phyloP scores from a whole-genome alignment of 1,284 basidiomycete species.

The Mycena citricolor region DNA sequence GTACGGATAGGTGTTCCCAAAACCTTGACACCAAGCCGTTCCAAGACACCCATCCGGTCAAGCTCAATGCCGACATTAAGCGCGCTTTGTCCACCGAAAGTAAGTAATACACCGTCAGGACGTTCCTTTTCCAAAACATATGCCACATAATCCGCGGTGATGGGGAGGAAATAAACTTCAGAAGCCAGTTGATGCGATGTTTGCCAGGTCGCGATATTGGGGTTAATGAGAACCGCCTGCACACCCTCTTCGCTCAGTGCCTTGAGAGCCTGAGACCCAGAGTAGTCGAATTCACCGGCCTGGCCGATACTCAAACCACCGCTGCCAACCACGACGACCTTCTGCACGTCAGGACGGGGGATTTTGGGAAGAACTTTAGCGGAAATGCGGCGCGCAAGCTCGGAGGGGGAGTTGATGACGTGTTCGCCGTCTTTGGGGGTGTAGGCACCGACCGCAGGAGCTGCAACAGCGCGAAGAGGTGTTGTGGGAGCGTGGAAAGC shows the following conservation, averaged over 20 bases:
- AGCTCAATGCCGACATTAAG: conserved; percentile 98
- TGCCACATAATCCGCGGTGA: conserved; percentile 97
- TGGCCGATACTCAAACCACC: conserved; percentile 98
- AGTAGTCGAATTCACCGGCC: conserved; percentile 99
- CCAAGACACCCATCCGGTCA: conserved; percentile 96
- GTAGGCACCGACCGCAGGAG: conserved; percentile 78
- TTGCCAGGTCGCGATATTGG: conserved; percentile 97
- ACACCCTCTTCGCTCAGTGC: conserved; percentile 96
- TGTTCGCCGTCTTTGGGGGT: conserved; percentile 70
- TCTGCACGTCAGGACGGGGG: conserved; percentile 86
- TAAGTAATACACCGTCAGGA: conserved; percentile 95
- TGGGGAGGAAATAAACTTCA: conserved; percentile 97
- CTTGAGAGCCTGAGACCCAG: conserved; percentile 98
- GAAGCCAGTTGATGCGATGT: conserved; percentile 95
- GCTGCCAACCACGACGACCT: conserved; percentile 95
- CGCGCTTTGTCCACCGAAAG: conserved; percentile 98
- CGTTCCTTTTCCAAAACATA: conserved; percentile 98
- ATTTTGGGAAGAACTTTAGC: conserved; percentile 89
- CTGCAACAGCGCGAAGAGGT: conserved; percentile 66
- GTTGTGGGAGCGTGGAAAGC: conserved; percentile 39
- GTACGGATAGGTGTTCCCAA: conserved; percentile 95
- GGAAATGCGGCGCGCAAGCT: conserved; percentile 87
- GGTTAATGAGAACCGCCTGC: conserved; percentile 94
- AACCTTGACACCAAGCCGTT: conserved; percentile 92
- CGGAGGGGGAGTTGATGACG: conserved; percentile 88